Conservation (phyloP, 2,329 filamentous ascomycete genomes). For the Colletotrichum australisinense region DNA sequence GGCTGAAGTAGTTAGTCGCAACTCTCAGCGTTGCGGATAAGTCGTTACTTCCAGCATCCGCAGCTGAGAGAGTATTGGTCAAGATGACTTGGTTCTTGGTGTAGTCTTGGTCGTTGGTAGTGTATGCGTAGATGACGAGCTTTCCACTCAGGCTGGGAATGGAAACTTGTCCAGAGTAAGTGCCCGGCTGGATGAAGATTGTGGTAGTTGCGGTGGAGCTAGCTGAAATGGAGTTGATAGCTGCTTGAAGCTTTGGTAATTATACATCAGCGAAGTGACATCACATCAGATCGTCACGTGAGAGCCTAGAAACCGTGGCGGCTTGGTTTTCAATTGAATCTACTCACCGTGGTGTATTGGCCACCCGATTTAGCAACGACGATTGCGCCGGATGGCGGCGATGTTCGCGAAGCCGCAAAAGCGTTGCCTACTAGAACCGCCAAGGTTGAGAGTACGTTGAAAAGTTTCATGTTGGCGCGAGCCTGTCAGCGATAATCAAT, state of each 20-base stretch:
- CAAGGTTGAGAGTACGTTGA: slow-evolving; percentile 9
- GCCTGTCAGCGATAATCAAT: not conserved
- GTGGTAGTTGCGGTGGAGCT: slow-evolving; percentile 60
- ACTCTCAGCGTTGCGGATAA: slow-evolving; percentile 60
- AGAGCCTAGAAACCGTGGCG: not conserved
- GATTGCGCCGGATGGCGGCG: slow-evolving; percentile 60
- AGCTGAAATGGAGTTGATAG: slow-evolving; percentile 67
- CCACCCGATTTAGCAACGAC: slow-evolving; percentile 56
- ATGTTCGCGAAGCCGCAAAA: slow-evolving; percentile 48
- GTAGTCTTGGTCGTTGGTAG: slow-evolving; percentile 63
- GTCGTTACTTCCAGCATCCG: slow-evolving; percentile 64
- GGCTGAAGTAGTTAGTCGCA: slow-evolving; percentile 60
- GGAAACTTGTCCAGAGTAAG: slow-evolving; percentile 71
- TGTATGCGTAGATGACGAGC: slow-evolving; percentile 69
- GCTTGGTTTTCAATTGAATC: accelerated
- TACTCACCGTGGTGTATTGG: slow-evolving; percentile 27
- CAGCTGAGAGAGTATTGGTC: slow-evolving; percentile 49
- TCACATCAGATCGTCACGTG: not conserved
- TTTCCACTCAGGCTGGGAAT: slow-evolving; percentile 59
- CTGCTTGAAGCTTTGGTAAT: slow-evolving; percentile 57
- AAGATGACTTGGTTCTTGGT: slow-evolving; percentile 67
- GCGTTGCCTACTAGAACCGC: not conserved
- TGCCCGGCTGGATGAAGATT: slow-evolving; percentile 76
- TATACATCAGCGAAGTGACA: not conserved
- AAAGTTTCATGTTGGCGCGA: slow-evolving; percentile 11